phyloP scores from a whole-genome alignment of 139 green algal genomes.

The Axilococcus clingmanii region DNA sequence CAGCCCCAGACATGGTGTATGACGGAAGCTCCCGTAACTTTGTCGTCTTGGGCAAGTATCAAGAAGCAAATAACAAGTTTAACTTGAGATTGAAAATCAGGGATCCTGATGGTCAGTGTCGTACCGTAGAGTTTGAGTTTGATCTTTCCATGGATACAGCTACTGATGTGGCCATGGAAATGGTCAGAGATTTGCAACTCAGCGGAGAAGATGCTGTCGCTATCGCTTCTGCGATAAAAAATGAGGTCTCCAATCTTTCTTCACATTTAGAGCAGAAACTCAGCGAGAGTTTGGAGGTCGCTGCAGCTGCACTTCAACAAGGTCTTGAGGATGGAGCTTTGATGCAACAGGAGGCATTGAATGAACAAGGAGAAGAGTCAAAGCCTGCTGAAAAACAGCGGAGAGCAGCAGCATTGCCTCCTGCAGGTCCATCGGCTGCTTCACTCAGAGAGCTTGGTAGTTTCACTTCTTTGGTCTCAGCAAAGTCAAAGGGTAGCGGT shows the following conservation, averaged over 20 bases:
- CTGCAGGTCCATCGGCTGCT: conserved; percentile 1
- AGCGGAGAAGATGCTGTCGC: conserved; percentile 49
- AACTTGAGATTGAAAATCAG: conserved; percentile 64
- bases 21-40: no score
- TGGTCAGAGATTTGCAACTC: conserved; percentile 87
- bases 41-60: conserved; percentile 50
- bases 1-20: no score
- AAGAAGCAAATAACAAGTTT: conserved; percentile 39
- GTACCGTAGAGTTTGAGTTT: conserved; percentile 94
- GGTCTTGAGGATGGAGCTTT: conserved; percentile 13
- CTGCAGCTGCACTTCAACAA: conserved; percentile 10
- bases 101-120: conserved; percentile 45
- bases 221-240: conserved; percentile 33
- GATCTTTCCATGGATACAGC: conserved; percentile 73
- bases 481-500: no score
- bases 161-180: conserved; percentile 79
- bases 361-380: not conserved
- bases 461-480: no score
- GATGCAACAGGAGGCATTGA: conserved; percentile 7
- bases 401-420: not conserved
- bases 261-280: conserved; percentile 34
- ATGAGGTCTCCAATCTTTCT: conserved; percentile 36
- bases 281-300: not conserved
- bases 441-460: no score
- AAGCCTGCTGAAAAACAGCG: not conserved